A percentile compares a stretch with the other conserved stretches of the same genome.
Conservation (phyloP, 1,284 basidiomycete species). For the Apiotrichum veenhuisii region DNA sequence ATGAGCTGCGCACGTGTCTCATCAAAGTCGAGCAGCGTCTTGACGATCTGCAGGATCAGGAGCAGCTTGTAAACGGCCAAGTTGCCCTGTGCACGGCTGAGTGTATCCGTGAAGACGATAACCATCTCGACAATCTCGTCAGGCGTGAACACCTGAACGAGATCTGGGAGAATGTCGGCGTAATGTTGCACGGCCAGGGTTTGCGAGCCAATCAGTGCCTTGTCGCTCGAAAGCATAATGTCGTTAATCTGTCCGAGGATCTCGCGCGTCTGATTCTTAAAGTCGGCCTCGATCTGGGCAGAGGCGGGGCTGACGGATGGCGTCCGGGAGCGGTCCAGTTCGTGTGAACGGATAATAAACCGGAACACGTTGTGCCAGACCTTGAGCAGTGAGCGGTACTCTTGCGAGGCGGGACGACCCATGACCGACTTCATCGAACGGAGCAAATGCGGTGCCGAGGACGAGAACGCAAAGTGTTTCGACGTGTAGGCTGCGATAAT, state of each 20-base stretch:
- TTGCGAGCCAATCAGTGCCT: conserved; percentile 87
- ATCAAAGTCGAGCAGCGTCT: conserved; percentile 80
- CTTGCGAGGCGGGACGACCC: conserved; percentile 65
- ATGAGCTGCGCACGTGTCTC: conserved; percentile 76
- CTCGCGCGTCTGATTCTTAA: conserved; percentile 73
- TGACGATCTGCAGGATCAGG: conserved; percentile 86
- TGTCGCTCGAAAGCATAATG: conserved; percentile 79
- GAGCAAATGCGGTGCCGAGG: conserved; percentile 75
- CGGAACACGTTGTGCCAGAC: conserved; percentile 95
- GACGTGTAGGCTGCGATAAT: conserved; percentile 92
- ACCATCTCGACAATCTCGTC: conserved; percentile 80
- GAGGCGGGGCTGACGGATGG: conserved; percentile 73
- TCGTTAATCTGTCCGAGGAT: conserved; percentile 77
- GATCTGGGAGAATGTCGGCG: conserved; percentile 82
- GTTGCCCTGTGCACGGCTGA: conserved; percentile 74
- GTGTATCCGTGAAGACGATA: conserved; percentile 78
- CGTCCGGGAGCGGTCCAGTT: conserved; percentile 78
- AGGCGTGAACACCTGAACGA: conserved; percentile 71
- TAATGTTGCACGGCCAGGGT: conserved; percentile 92
- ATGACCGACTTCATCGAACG: conserved; percentile 82
- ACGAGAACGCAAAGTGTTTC: conserved; percentile 74
- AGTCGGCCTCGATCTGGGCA: conserved; percentile 77
- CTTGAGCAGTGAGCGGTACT: conserved; percentile 84
- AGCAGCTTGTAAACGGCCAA: conserved; percentile 88
- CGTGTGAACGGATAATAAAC: conserved; percentile 81